These are phyloP conservation scores for Chytriomyces confervae DNA, from an alignment of 192 early-diverging fungal species.

Conservation along the genomic window DNA sequence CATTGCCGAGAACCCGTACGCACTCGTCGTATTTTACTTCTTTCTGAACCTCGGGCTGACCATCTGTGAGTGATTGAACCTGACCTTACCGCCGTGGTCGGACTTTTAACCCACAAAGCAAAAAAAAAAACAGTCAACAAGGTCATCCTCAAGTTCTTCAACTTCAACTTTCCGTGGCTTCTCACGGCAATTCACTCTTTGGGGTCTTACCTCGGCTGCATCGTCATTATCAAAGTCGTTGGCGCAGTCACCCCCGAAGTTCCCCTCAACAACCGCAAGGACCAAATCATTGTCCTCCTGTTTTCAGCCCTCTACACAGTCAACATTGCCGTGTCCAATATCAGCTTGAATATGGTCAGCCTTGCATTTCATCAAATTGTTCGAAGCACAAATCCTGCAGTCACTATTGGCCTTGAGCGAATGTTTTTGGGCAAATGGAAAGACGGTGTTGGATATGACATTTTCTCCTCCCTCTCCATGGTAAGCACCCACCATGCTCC, in stretches of 20 bases:
- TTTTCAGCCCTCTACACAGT: constrained; percentile 88
- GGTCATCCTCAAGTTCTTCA: constrained; percentile 73
- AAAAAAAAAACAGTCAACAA: constrained; percentile 77
- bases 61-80: constrained; percentile 50
- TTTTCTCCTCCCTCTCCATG: constrained; percentile 66
- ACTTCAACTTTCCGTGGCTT: constrained; percentile 84
- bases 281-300: constrained; percentile 70
- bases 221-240: constrained; percentile 30
- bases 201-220: constrained; percentile 72
- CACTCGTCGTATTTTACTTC: constrained; percentile 69
- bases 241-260: constrained; percentile 9
- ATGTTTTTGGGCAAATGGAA: constrained; percentile 64
- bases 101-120: constrained; percentile 40
- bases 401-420: constrained; percentile 73
- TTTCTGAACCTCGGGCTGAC: constrained; percentile 77
- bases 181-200: constrained; percentile 84
- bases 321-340: constrained; percentile 84
- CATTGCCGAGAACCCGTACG: constrained; percentile 1
- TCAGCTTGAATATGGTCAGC: constrained; percentile 76
- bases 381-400: constrained; percentile 80
- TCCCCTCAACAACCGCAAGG: constrained; percentile 28
- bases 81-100: not conserved
- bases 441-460: constrained; percentile 38
- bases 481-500: constrained; percentile 26
- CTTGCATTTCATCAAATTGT: constrained; percentile 80